These are phyloP conservation scores for Mycena crocata DNA, from an alignment of 768 basidiomycete genomes.

Conservation along the genomic window DNA sequence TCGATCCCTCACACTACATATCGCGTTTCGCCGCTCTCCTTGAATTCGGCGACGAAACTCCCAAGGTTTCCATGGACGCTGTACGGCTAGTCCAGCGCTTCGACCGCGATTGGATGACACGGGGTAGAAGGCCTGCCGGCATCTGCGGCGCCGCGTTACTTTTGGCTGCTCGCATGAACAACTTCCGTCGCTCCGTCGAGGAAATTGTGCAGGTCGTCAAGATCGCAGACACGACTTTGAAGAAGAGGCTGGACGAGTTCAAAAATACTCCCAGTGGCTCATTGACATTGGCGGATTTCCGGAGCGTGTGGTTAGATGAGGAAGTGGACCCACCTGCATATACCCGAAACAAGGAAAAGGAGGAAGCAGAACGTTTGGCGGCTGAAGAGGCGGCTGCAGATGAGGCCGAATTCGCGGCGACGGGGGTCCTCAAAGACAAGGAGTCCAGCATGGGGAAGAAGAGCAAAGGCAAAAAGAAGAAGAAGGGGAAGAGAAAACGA, in stretches of 20 bases:
- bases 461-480: conserved; percentile 45
- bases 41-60: conserved; percentile 95
- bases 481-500: conserved; percentile 48
- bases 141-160: conserved; percentile 97
- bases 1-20: conserved; percentile 97
- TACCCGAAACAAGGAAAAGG: conserved; percentile 78
- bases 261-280: conserved; percentile 87
- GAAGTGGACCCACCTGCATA: conserved; percentile 94
- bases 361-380: conserved; percentile 65
- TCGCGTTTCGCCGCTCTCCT: conserved; percentile 94
- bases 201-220: conserved; percentile 99
- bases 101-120: conserved; percentile 97
- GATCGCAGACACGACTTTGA: conserved; percentile 95
- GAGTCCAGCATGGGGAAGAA: conserved; percentile 42
- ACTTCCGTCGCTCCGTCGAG: conserved; percentile 91
- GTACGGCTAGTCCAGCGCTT: conserved; percentile 93
- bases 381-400: conserved; percentile 47
- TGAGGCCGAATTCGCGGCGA: conserved; percentile 40
- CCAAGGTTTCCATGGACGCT: conserved; percentile 92
- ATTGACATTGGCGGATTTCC: conserved; percentile 89
- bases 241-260: conserved; percentile 96
- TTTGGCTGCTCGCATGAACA: conserved; percentile 98
- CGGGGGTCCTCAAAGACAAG: conserved; percentile 38
- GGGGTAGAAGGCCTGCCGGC: conserved; percentile 94
- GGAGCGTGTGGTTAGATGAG: conserved; percentile 91